Evolutionary conservation across 305 asterid genomes (phyloP).

Genomic region (Fraxinus baroniana): DNA sequence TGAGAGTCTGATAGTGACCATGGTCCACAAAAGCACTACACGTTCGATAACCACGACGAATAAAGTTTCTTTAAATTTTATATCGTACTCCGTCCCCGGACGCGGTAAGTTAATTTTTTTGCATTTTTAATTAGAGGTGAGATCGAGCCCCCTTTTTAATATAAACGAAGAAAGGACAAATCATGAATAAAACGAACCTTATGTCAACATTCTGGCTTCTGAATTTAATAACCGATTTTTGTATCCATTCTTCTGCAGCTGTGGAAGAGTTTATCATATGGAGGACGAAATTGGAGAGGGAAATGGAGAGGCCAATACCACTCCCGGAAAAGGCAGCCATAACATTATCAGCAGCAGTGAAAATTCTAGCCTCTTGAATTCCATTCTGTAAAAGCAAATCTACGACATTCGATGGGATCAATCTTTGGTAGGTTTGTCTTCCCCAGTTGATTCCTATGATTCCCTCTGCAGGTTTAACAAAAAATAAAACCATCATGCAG

Average conservation of each 20-base stretch:
- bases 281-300: neutral
- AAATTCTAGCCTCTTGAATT: slow-evolving; percentile 25
- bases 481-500: neutral
- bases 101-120: neutral
- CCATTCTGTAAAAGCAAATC: slow-evolving; percentile 39
- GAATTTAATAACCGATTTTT: neutral
- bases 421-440: slow-evolving; percentile 31
- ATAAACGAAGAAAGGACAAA: neutral
- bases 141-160: neutral
- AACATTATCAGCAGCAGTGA: neutral
- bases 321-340: slow-evolving; percentile 26
- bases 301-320: slow-evolving; percentile 25
- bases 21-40: no score
- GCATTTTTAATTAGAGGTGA: neutral
- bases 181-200: neutral
- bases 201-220: neutral
- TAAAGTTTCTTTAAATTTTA: neutral
- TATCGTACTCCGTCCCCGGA: neutral
- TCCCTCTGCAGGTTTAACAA: slow-evolving; percentile 13
- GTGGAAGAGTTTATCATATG: neutral
- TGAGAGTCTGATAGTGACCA: neutral
- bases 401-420: slow-evolving; percentile 41
- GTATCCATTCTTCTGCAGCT: neutral
- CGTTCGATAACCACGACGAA: no score
- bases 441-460: slow-evolving; percentile 43